Conservation (phyloP, 73 alveolate genomes). For the Durusdinium trenchii region DNA sequence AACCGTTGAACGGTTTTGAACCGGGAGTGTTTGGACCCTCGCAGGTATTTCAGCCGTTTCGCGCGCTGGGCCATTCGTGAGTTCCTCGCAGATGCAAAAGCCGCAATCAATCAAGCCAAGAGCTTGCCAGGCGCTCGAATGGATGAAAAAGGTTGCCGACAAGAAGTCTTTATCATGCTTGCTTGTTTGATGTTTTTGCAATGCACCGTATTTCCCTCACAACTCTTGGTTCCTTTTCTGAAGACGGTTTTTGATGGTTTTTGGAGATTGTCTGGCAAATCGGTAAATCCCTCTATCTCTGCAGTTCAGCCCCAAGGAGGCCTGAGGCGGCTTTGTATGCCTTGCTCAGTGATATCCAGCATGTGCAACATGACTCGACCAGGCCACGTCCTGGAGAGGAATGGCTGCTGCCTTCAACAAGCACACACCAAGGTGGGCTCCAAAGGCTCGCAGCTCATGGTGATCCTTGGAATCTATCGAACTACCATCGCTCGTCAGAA, state of each 20-base stretch:
- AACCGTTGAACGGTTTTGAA: too few relatives aligned
- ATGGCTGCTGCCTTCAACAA: conserved; percentile 56
- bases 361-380: neutral
- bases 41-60: conserved; percentile 52
- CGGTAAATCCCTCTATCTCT: neutral
- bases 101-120: conserved; percentile 3
- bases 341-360: neutral
- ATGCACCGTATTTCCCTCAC: too few relatives aligned
- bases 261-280: neutral
- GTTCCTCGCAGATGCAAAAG: conserved; percentile 21
- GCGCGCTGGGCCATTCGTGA: conserved; percentile 87
- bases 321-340: neutral
- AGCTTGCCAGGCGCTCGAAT: conserved; percentile 7
- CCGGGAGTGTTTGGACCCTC: too few relatives aligned
- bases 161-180: neutral
- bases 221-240: too few relatives aligned
- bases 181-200: neutral
- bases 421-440: neutral
- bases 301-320: neutral
- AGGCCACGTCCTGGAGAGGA: conserved; percentile 54
- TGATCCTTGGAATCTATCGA: neutral
- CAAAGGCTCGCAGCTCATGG: conserved; percentile 45
- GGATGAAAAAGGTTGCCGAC: neutral
- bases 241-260: too few relatives aligned
- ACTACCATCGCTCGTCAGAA: too few relatives aligned